Conservation (phyloP, 2,329 filamentous ascomycete species). For the Cytospora chrysosperma region DNA sequence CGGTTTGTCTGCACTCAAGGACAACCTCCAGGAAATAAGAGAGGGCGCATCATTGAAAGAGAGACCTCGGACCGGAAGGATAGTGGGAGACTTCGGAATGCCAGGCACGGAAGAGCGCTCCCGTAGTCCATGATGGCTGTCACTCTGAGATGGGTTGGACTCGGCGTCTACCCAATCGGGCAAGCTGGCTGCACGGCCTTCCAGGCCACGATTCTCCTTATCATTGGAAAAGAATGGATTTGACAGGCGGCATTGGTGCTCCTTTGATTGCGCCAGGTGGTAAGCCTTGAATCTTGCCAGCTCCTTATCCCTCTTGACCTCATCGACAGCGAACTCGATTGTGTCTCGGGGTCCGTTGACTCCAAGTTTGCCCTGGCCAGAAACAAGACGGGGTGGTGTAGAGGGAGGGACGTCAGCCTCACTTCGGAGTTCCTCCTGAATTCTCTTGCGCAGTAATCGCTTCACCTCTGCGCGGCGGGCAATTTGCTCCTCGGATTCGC, state of each 20-base stretch:
- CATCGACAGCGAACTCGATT: constrained; percentile 45
- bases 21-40: constrained; percentile 27
- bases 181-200: background rate
- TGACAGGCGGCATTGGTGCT: constrained; percentile 5
- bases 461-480: constrained; percentile 56
- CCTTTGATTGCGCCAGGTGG: background rate
- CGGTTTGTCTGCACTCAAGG: constrained; percentile 18
- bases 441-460: constrained; percentile 54
- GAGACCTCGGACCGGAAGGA: constrained; percentile 5
- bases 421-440: constrained; percentile 56
- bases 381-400: constrained; percentile 29
- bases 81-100: constrained; percentile 21
- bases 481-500: constrained; percentile 52
- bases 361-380: constrained; percentile 34
- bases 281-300: background rate
- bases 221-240: background rate
- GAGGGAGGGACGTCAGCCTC: constrained; percentile 39
- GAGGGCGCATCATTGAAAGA: constrained; percentile 23
- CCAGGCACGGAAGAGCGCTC: constrained; percentile 24
- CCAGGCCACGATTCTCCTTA: background rate
- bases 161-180: constrained; percentile 2
- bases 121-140: constrained; percentile 16
- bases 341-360: constrained; percentile 47
- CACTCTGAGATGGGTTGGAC: background rate
- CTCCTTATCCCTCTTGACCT: constrained; percentile 8